A percentile compares a stretch with the other conserved stretches of the same genome.
Conservation (phyloP, 768 basidiomycete genomes). For the Porphyrellus cyaneotinctus region DNA sequence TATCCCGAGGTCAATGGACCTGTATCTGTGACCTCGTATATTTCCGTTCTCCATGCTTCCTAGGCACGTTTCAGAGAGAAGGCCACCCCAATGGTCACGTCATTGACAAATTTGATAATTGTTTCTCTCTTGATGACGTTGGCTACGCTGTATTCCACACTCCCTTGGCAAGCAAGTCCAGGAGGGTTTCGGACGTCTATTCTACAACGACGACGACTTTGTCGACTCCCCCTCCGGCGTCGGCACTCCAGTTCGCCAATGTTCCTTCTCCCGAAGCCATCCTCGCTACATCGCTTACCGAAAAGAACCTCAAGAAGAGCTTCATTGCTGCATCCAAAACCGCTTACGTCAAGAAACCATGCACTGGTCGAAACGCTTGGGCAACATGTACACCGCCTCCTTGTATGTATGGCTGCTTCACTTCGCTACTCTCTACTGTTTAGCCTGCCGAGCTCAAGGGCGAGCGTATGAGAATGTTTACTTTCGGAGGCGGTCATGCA, state of each 20-base stretch:
- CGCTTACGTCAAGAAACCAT: conserved; percentile 72
- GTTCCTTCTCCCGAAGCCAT: conserved; percentile 68
- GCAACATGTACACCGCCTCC: conserved; percentile 98
- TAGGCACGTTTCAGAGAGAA: conserved; percentile 86
- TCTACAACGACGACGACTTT: conserved; percentile 95
- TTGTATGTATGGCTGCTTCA: conserved; percentile 93
- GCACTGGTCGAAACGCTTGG: conserved; percentile 84
- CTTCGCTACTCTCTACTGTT: conserved; percentile 74
- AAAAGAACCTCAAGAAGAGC: conserved; percentile 94
- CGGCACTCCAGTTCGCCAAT: conserved; percentile 61
- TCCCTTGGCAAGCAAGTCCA: conserved; percentile 98
- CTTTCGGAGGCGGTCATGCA: conserved; percentile 96
- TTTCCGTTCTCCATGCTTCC: conserved; percentile 86
- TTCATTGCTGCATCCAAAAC: conserved; percentile 79
- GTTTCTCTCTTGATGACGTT: conserved; percentile 75
- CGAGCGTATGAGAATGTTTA: conserved; percentile 91
- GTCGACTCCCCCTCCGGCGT: conserved; percentile 71
- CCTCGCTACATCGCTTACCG: conserved; percentile 73
- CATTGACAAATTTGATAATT: conserved; percentile 29
- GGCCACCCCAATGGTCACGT: conserved; percentile 44
- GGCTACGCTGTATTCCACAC: conserved; percentile 97
- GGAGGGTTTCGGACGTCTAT: conserved; percentile 90
- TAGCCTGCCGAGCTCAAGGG: conserved; percentile 65
- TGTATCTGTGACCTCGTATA: conserved; percentile 91
- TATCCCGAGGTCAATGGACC: conserved; percentile 98